Base-by-base conservation (phyloP, 2,329 filamentous ascomycete genomes). In the Neopestalotiopsis sp. region DNA sequence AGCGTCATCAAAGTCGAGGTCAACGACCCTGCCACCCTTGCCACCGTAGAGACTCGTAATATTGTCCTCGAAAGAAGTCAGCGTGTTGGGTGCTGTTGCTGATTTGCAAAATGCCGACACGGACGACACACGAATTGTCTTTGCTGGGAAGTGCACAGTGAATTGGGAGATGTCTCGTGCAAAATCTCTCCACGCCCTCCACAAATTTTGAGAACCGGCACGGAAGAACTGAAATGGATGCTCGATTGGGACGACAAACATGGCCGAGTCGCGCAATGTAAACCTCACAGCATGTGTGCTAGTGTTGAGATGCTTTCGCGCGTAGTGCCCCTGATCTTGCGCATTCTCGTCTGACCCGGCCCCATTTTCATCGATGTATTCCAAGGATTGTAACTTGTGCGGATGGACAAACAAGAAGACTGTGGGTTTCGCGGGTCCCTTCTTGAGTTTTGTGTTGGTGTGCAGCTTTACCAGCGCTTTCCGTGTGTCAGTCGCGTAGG, bases 11-110 rank as follows among this genome's bases (percentile, higher is more conserved):
- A 4, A 7, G 14, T 42, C 17, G 2, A 40, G 30, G 42, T 53
- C 34, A 42, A 68, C 38, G 17, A 65, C 13, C 49, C 38, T 5
- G 17, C 67, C 67, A 10, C 67, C 67, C 32, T 65, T 45, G 20
- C 67, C 67, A 34, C 67, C 67, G n/a, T 68, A 66, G 17, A 68
- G 56, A 42, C 67, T 68, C 34, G 40, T 14, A 32, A 68, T 34
- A 5, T 65, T 58, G 20, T 65, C 56, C 12, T 53, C 4, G 12
- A 53, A 49, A 9, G 62, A 61, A 6, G 30, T 13, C 9, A 68
- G 13, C 13, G 24, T 13, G 30, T 49, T 38, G 4, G 5, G 45
- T 61, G 14, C 20, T n/a, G 61, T 24, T 17, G 34, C 28, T 12
- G 14, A 13, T 14, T 65, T 17, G 56, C 67, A 68, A 12, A 68